Evolutionary conservation across 163 green algal species (phyloP).

Genomic region (Scenedesmus sp.): DNA sequence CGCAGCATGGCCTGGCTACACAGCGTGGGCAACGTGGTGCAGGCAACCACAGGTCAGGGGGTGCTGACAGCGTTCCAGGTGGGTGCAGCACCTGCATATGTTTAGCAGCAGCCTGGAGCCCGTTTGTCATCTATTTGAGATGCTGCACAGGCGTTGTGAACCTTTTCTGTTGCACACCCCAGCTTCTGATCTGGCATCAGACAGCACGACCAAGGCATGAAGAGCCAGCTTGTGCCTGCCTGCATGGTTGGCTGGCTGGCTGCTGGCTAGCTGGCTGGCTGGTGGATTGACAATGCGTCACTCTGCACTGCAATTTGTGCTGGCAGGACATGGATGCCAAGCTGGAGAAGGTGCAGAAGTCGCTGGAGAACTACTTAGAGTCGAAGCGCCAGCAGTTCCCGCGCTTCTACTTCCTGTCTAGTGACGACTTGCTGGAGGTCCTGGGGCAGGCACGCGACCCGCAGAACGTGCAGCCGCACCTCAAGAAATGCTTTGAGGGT

Average conservation of each 20-base stretch:
- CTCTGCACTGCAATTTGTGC: conserved; percentile 49
- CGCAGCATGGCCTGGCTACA: conserved; percentile 78
- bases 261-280: not conserved
- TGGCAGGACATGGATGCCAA: conserved; percentile 83
- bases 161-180: too few relatives aligned
- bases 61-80: conserved; percentile 83
- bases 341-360: conserved; percentile 93
- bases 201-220: not conserved
- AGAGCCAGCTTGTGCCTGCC: not conserved
- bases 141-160: too few relatives aligned
- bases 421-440: conserved; percentile 91
- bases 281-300: too few relatives aligned
- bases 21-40: conserved; percentile 68
- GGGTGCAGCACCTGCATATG: not conserved
- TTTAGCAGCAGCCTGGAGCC: not conserved
- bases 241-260: not conserved
- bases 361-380: conserved; percentile 92
- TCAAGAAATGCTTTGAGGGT: conserved; percentile 95
- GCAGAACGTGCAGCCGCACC: conserved; percentile 86
- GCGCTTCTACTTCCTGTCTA: conserved; percentile 94
- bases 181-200: too few relatives aligned
- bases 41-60: conserved; percentile 69
- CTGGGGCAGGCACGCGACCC: conserved; percentile 91
- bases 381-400: conserved; percentile 90
- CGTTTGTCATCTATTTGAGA: not conserved